Conservation (phyloP, 2,329 filamentous ascomycete species). For the Zymoseptoria passerinii region DNA sequence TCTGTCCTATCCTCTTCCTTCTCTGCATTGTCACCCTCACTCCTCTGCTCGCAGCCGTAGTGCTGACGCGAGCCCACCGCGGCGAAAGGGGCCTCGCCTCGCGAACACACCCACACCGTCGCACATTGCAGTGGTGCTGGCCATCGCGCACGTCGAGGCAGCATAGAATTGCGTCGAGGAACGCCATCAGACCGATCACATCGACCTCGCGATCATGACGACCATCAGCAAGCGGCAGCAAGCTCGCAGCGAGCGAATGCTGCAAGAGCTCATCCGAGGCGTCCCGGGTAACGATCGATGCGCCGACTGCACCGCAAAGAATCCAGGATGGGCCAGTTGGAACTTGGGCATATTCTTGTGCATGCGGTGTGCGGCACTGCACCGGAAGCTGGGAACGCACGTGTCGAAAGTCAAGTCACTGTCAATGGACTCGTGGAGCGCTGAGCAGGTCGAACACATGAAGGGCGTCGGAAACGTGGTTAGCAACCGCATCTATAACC, state of each 20-base stretch:
- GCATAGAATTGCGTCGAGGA: neutral
- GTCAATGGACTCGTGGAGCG: constrained; percentile 96
- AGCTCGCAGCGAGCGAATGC: constrained; percentile 85
- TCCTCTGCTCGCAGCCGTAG: neutral
- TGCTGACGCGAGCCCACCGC: neutral
- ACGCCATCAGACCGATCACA: neutral
- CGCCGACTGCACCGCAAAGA: constrained; percentile 84
- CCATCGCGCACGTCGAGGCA: constrained; percentile 1
- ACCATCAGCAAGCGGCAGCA: constrained; percentile 91
- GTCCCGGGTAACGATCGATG: constrained; percentile 86
- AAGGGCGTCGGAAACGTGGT: constrained; percentile 77
- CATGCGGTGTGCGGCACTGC: constrained; percentile 91
- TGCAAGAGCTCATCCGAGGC: constrained; percentile 80
- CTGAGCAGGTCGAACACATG: constrained; percentile 98
- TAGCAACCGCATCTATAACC: constrained; percentile 86
- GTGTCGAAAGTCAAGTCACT: constrained; percentile 98
- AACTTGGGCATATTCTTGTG: constrained; percentile 97
- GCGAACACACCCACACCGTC: neutral
- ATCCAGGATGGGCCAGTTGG: constrained; percentile 97
- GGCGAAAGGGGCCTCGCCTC: neutral
- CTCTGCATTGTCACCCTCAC: neutral
- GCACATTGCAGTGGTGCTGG: neutral
- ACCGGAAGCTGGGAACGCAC: constrained; percentile 94
- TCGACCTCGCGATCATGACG: constrained; percentile 52
- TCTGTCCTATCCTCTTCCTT: neutral